Evolutionary conservation across 768 basidiomycete species (phyloP).

Genomic region (Lanmaoa rubissima): DNA sequence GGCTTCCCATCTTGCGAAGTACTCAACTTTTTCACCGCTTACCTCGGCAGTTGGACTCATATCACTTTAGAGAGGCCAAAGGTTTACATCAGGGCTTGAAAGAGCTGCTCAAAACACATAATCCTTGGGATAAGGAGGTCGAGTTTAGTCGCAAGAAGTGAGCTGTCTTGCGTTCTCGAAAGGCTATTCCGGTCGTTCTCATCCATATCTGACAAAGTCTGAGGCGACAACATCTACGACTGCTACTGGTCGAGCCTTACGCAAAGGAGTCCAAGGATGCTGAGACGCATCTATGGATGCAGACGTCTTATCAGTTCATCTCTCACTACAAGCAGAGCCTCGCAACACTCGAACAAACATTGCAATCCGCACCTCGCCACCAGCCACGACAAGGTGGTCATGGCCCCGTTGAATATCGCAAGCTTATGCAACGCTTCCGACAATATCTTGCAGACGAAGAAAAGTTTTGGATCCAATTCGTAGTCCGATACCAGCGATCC

Average conservation of each 20-base stretch:
- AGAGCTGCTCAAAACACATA: constrained; percentile 66
- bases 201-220: constrained; percentile 43
- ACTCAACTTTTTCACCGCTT: background rate
- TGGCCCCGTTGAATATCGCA: constrained; percentile 80
- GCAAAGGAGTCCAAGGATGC: constrained; percentile 74
- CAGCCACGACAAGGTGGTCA: constrained; percentile 41
- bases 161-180: constrained; percentile 29
- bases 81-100: constrained; percentile 71
- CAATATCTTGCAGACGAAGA: constrained; percentile 90
- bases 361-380: constrained; percentile 42
- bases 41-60: constrained; percentile 6
- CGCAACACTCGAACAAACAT: constrained; percentile 57
- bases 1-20: constrained; percentile 39
- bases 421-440: constrained; percentile 82
- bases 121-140: constrained; percentile 83
- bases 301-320: constrained; percentile 86
- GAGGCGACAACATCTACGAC: constrained; percentile 64
- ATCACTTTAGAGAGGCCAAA: constrained; percentile 67
- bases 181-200: constrained; percentile 4
- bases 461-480: constrained; percentile 84
- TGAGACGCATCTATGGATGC: constrained; percentile 88
- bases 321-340: constrained; percentile 78
- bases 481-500: constrained; percentile 69
- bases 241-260: constrained; percentile 67
- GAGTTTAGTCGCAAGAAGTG: constrained; percentile 87